phyloP scores from a whole-genome alignment of 2,329 filamentous ascomycete genomes.

The Fusarium marasasianum region DNA sequence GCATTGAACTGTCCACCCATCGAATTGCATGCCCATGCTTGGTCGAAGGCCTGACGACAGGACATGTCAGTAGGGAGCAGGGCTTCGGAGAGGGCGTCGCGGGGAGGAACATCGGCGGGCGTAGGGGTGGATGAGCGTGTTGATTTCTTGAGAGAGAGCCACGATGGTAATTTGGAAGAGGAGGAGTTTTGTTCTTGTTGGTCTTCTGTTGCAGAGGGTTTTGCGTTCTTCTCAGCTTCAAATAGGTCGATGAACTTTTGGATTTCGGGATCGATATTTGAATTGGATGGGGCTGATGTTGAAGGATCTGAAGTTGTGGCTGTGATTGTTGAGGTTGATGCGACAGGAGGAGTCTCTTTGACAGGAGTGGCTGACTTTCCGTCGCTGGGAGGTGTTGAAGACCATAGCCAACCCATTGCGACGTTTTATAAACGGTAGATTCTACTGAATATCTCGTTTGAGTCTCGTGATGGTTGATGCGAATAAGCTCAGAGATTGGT shows the following conservation, averaged over 20 bases:
- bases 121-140: constrained; percentile 39
- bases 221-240: constrained; percentile 45
- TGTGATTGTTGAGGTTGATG: constrained; percentile 33
- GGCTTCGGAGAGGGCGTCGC: constrained; percentile 67
- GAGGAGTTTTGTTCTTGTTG: constrained; percentile 26
- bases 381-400: constrained; percentile 46
- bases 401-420: constrained; percentile 72
- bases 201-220: constrained; percentile 31
- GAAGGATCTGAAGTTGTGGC: constrained; percentile 20
- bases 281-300: constrained; percentile 29
- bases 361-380: constrained; percentile 39
- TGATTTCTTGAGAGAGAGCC: constrained; percentile 49
- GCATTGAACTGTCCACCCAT: constrained; percentile 91
- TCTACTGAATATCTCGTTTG: background rate
- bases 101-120: constrained; percentile 39
- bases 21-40: constrained; percentile 92
- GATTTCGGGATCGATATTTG: constrained; percentile 59
- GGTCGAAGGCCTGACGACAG: constrained; percentile 90
- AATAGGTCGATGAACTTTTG: constrained; percentile 63
- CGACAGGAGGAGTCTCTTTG: constrained; percentile 36
- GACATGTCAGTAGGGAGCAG: constrained; percentile 85
- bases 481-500: background rate
- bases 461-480: background rate
- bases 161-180: constrained; percentile 48
- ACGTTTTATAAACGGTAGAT: background rate